Evolutionary conservation across 768 basidiomycete species (phyloP).

Genomic region (Boletellus emodensis): DNA sequence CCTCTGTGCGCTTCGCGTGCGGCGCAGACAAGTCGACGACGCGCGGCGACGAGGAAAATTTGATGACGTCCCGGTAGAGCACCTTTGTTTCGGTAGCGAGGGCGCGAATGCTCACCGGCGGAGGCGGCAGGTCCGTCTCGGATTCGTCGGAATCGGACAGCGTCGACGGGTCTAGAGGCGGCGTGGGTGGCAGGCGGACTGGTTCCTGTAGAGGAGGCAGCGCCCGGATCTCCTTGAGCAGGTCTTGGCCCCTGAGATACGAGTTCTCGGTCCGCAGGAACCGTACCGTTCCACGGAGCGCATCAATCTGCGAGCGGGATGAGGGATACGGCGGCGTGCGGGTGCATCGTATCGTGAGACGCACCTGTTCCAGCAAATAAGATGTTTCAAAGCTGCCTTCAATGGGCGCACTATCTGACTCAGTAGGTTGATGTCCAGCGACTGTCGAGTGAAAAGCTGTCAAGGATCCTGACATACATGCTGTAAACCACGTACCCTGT

Average conservation of each 20-base stretch:
- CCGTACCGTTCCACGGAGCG: constrained; percentile 84
- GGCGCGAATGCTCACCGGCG: constrained; percentile 56
- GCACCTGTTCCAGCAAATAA: constrained; percentile 82
- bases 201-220: constrained; percentile 63
- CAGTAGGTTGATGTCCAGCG: constrained; percentile 46
- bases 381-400: constrained; percentile 87
- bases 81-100: constrained; percentile 80
- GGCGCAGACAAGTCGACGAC: constrained; percentile 80
- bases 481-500: constrained; percentile 48
- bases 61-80: constrained; percentile 85
- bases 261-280: constrained; percentile 94
- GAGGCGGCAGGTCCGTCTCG: constrained; percentile 44
- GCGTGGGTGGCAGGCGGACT: constrained; percentile 50
- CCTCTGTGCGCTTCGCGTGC: constrained; percentile 49
- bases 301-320: constrained; percentile 62
- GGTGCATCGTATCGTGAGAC: constrained; percentile 7
- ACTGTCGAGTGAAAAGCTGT: constrained; percentile 24
- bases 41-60: constrained; percentile 74
- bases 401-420: constrained; percentile 59
- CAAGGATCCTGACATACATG: not conserved
- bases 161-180: constrained; percentile 62
- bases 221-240: constrained; percentile 75
- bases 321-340: not conserved
- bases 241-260: constrained; percentile 88
- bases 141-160: constrained; percentile 64